Evolutionary conservation across 345 rosid genomes (phyloP), one percentile per base, ranked within the genome.

Genomic region (Eucalyptus tenuipes): DNA sequence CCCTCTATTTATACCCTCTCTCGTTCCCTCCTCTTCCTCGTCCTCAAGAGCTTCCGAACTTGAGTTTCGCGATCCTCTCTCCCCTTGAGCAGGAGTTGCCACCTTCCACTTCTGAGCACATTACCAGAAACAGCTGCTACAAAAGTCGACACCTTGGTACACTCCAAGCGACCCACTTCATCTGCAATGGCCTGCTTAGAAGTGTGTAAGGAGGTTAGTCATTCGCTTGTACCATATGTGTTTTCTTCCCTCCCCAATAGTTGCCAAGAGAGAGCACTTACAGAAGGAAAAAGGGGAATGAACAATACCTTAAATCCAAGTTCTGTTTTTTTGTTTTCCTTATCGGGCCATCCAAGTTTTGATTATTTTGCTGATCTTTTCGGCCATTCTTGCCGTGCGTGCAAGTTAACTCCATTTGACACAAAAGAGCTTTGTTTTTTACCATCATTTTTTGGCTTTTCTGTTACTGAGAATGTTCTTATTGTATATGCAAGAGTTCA

Each of bases 141-240:
- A 11, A 3, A 75, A 75, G 6, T 42, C 47, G 13, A 7, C 84
- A 40, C 15, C 25, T 71, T 71, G 45, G 42, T 40, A 71, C 37
- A 18, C 81, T 71, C 81, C 81, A 20, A 40, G 14, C 7, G 81
- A 10, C n/a, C 47, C 82, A n/a, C 88, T 88, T 57, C 55, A 52
- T 86, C 86, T 86, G 50, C 86, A 88, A 94, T 94, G 95, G 94
- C 92, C 86, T 94, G 95, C 91, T 90, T 95, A 37, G 97, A 93
- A 91, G 90, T 93, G 47, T 91, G 90, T 87, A 93, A 89, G 79
- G 92, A 95, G 91, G 97, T 96, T 75, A 92, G 97, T 91, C 29
- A 13, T 86, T 20, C 87, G 59, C 17, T 86, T 12, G 13, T 85
- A 10, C 20, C 42, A 49, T 86, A 13, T 53, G 29, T 29, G n/a